These are phyloP conservation scores for Dendryphion nanum DNA, from an alignment of 2,329 filamentous ascomycete genomes.

Conservation along the genomic window DNA sequence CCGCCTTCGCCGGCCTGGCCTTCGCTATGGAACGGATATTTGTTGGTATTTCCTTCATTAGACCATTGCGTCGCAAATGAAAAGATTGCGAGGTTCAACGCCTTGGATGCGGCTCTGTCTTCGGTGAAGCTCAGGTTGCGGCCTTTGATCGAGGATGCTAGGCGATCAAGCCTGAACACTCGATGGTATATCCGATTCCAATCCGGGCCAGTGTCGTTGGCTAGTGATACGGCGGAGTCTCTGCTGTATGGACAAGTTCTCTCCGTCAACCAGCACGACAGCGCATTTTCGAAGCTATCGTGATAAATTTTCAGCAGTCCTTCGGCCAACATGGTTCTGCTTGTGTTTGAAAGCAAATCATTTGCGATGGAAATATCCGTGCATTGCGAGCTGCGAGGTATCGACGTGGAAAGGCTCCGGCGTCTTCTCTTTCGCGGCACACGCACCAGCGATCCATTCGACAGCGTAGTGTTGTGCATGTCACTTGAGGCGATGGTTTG, in stretches of 20 bases:
- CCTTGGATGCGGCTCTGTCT: slow-evolving; percentile 46
- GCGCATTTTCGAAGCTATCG: slow-evolving; percentile 53
- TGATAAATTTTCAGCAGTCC: slow-evolving; percentile 53
- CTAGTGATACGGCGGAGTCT: slow-evolving; percentile 22
- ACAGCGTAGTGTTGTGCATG: slow-evolving; percentile 2
- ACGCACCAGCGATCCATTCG: slow-evolving; percentile 9
- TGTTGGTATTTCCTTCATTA: slow-evolving; percentile 22
- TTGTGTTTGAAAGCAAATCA: slow-evolving; percentile 33
- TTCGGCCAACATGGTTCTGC: slow-evolving; percentile 43
- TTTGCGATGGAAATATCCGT: slow-evolving; percentile 19
- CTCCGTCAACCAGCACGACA: slow-evolving; percentile 56
- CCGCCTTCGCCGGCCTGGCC: slow-evolving; percentile 6
- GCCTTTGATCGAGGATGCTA: slow-evolving; percentile 42
- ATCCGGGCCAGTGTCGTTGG: slow-evolving; percentile 38
- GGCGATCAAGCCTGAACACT: slow-evolving; percentile 49
- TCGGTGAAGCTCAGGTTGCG: slow-evolving; percentile 43
- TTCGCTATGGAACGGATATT: slow-evolving; percentile 27
- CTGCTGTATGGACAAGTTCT: slow-evolving; percentile 52
- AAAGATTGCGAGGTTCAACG: slow-evolving; percentile 51
- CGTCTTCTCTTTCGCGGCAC: slow-evolving; percentile 24
- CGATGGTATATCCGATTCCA: slow-evolving; percentile 55
- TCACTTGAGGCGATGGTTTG: slow-evolving; percentile 5
- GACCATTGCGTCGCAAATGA: slow-evolving; percentile 55
- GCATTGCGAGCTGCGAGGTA: slow-evolving; percentile 15
- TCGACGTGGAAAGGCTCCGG: slow-evolving; percentile 16